Evolutionary conservation across 768 basidiomycete genomes (phyloP), one percentile per base, ranked within the genome.

Genomic region (Leucocoprinus birnbaumii): DNA sequence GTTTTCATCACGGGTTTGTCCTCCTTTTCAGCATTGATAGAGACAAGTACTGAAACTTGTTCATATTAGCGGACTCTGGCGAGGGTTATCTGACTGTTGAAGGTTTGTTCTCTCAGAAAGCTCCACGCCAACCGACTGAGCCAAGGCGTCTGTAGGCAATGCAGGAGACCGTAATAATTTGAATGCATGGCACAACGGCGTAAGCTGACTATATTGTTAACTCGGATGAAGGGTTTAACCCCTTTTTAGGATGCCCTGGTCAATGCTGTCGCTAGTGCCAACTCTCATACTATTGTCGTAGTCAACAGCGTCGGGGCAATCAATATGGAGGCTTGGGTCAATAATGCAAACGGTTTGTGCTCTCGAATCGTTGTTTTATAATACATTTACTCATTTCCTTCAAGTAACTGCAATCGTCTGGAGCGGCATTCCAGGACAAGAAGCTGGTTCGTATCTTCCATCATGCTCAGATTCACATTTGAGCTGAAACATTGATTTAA

Each of bases 271-370:
- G 85, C 87, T 2, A 67, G 69, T 22, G 71, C 70, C n/a, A 84
- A 83, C 61, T 66, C 74, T 22, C 79, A 81, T 61, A 86, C 84
- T 1, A 71, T 91, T 34, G 87, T 89, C 35, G 78, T 89, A 9
- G 74, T 87, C 3, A 83, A 89, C 63, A 76, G 79, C 7, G 85
- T 86, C 44, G 87, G 87, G 0, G 77, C 81, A 0, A 78, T 85
- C 48, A 72, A 73, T 26, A 70, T 80, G 70, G 80, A 86, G 65
- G 59, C 76, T 19, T 85, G 84, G 81, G 79, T 82, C 40, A 73
- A 75, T 49, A 72, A 85, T 59, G 66, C 75, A 2, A 86, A 87
- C 63, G 73, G 68, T 74, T 54, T 26, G 71, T 56, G 1, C 2
- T 22, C 25, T 13, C 22, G 24, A 3, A 3, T n/a, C 5, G 7